Conservation (phyloP, 345 rosid genomes). For the Draba incana region DNA sequence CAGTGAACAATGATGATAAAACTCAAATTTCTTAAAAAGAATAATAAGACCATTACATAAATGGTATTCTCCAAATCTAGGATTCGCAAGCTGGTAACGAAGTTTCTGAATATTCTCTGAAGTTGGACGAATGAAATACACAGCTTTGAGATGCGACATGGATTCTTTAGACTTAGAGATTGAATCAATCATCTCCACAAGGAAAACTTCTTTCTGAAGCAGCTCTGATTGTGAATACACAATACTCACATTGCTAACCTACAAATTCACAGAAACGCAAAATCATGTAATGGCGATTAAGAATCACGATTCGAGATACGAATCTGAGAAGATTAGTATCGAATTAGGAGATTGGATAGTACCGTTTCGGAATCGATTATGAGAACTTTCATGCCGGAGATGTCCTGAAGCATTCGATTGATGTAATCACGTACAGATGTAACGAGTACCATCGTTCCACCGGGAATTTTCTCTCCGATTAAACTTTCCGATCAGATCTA, state of each 20-base stretch:
- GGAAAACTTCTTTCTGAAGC: conserved; percentile 92
- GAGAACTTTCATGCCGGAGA: conserved; percentile 99
- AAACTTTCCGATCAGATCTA: conserved; percentile 35
- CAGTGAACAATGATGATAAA: conserved; percentile 21
- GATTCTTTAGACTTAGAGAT: conserved; percentile 79
- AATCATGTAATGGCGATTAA: background rate
- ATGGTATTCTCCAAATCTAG: conserved; percentile 93
- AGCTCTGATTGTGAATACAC: conserved; percentile 94
- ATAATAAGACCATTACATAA: conserved; percentile 54
- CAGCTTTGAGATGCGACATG: conserved; percentile 95
- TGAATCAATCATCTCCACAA: conserved; percentile 90
- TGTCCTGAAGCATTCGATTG: conserved; percentile 92
- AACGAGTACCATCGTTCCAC: conserved; percentile 67
- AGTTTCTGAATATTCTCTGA: conserved; percentile 85
- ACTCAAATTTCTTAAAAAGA: background rate
- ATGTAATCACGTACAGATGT: conserved; percentile 86
- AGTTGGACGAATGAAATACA: conserved; percentile 85
- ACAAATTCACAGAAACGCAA: conserved; percentile 24
- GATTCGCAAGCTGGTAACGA: conserved; percentile 76
- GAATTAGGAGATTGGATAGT: conserved; percentile 35
- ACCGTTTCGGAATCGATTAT: conserved; percentile 98
- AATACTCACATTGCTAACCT: conserved; percentile 92
- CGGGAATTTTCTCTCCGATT: conserved; percentile 1
- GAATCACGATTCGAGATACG: background rate
- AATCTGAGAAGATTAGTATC: background rate